Evolutionary conservation across 2,329 filamentous ascomycete species (phyloP).

Genomic region (Fusarium verrucosum): DNA sequence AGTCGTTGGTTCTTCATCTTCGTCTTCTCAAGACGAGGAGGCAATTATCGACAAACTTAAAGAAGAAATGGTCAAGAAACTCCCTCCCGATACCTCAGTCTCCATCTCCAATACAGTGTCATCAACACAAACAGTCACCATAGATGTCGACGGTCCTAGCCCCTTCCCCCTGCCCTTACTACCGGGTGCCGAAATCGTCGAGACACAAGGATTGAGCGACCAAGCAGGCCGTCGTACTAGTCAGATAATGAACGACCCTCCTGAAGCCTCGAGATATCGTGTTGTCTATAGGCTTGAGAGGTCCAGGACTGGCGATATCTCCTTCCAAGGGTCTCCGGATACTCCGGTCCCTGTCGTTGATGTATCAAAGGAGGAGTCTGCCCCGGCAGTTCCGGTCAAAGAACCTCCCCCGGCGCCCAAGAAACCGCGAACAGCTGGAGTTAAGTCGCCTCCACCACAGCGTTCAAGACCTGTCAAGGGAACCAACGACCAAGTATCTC

Average conservation of each 20-base stretch:
- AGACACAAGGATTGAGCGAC: conserved; percentile 54
- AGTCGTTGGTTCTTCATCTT: background rate
- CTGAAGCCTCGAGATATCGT: conserved; percentile 55
- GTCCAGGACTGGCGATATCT: conserved; percentile 58
- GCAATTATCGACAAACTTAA: conserved; percentile 57
- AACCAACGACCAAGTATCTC: conserved; percentile 9
- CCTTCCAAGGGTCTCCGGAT: conserved; percentile 50
- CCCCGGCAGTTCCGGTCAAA: conserved; percentile 6
- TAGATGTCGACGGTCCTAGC: conserved; percentile 66
- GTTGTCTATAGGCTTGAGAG: conserved; percentile 68
- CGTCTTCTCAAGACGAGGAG: conserved; percentile 50
- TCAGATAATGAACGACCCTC: conserved; percentile 34
- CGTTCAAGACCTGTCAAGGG: conserved; percentile 16
- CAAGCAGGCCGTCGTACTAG: conserved; percentile 22
- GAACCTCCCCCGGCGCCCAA: conserved; percentile 22
- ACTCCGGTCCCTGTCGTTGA: conserved; percentile 43
- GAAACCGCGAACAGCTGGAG: conserved; percentile 5
- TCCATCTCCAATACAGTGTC: conserved; percentile 68
- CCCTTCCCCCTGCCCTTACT: conserved; percentile 63
- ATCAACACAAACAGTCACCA: conserved; percentile 70
- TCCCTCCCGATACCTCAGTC: conserved; percentile 66
- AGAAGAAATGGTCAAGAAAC: conserved; percentile 63
- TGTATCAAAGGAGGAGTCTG: conserved; percentile 37
- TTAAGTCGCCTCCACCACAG: conserved; percentile 23
- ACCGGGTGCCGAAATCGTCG: conserved; percentile 67